A percentile compares a stretch with the other conserved stretches of the same genome.
These are phyloP conservation scores for Botrytis sinoallii DNA, from an alignment of 2,329 filamentous ascomycete species.

Conservation along the genomic window DNA sequence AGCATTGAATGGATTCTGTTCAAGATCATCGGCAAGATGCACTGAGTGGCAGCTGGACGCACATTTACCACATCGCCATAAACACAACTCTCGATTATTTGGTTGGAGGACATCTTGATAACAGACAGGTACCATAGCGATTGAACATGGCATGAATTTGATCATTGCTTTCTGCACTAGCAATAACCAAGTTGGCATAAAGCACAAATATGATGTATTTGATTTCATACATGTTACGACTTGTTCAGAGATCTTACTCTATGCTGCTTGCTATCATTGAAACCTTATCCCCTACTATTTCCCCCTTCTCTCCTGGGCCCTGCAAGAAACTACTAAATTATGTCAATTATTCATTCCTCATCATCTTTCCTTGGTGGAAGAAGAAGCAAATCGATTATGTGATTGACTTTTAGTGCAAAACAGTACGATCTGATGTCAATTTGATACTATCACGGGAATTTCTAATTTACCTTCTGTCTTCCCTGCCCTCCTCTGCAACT, in stretches of 20 bases:
- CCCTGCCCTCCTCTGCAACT: neutral
- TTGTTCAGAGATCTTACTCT: neutral
- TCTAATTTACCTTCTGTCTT: neutral
- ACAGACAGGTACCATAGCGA: neutral
- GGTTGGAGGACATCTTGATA: too few relatives aligned
- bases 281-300: neutral
- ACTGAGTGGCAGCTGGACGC: neutral
- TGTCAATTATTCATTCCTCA: neutral
- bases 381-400: neutral
- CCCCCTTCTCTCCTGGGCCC: neutral
- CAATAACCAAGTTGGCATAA: neutral
- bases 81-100: neutral
- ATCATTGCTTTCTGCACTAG: neutral
- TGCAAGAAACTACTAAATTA: neutral
- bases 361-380: neutral
- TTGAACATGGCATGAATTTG: neutral
- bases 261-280: neutral
- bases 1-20: neutral
- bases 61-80: neutral
- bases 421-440: neutral
- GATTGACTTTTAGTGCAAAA: neutral
- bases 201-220: neutral
- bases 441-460: neutral
- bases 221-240: neutral
- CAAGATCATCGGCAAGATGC: neutral